Percentiles rank a stretch among this genome's conserved stretches.
Conservation (phyloP, 148 eudicot genomes). For the Simmondsia chinensis region DNA sequence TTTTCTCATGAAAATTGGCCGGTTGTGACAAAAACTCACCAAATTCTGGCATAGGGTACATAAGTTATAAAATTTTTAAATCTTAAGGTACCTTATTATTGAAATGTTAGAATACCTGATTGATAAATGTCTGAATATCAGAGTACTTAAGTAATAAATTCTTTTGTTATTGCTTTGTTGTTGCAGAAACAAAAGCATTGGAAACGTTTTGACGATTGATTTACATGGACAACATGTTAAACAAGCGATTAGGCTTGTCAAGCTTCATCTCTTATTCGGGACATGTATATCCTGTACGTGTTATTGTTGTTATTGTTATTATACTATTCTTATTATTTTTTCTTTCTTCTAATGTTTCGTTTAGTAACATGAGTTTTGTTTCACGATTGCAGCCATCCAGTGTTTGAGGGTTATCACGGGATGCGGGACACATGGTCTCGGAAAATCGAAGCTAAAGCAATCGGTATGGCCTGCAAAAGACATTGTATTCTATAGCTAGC, state of each 20-base stretch:
- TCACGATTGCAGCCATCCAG: constrained; percentile 57
- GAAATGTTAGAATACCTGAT: too few relatives aligned
- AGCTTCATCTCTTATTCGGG: constrained; percentile 91
- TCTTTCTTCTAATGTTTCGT: neutral
- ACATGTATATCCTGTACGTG: constrained; percentile 80
- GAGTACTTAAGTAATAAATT: neutral
- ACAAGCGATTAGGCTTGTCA: constrained; percentile 81
- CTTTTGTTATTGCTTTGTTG: neutral
- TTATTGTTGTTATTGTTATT: neutral
- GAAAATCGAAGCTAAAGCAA: constrained; percentile 77
- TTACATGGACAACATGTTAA: constrained; percentile 97
- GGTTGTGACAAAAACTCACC: too few relatives aligned
- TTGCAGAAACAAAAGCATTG: constrained; percentile 76
- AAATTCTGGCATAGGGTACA: too few relatives aligned
- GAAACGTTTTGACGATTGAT: constrained; percentile 83
- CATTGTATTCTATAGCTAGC: too few relatives aligned
- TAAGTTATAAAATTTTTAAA: too few relatives aligned
- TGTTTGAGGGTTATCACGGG: constrained; percentile 87
- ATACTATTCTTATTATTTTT: neutral
- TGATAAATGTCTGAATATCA: too few relatives aligned
- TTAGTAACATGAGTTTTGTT: neutral
- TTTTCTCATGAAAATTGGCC: too few relatives aligned
- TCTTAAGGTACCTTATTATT: too few relatives aligned
- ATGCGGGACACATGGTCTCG: constrained; percentile 81
- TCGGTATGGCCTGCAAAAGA: constrained; percentile 44